These are phyloP conservation scores for Boletus coccyginus DNA, from an alignment of 768 basidiomycete genomes.

Conservation along the genomic window DNA sequence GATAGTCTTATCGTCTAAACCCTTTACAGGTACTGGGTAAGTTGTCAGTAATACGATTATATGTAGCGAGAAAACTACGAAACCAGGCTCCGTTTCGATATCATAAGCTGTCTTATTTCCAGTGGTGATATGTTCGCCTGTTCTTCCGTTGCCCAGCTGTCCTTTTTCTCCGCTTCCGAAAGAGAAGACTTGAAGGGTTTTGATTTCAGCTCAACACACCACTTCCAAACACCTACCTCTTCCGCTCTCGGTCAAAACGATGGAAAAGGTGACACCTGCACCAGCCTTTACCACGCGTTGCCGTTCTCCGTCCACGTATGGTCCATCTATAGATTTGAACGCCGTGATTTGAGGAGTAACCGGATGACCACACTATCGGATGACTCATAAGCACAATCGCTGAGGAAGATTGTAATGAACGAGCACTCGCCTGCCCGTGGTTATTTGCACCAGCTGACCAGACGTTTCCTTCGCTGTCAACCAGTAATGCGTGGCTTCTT, in stretches of 20 bases:
- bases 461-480: constrained; percentile 75
- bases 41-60: constrained; percentile 3
- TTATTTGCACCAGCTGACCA: constrained; percentile 86
- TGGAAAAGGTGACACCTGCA: constrained; percentile 81
- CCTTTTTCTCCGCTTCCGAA: constrained; percentile 93
- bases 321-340: constrained; percentile 64
- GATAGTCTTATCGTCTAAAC: constrained; percentile 74
- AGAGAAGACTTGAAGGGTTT: constrained; percentile 60
- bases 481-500: constrained; percentile 76
- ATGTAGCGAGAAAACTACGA: constrained; percentile 19
- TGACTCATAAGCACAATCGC: not conserved
- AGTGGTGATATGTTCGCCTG: constrained; percentile 86
- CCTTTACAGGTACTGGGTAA: constrained; percentile 64
- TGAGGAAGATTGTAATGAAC: not conserved
- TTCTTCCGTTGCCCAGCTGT: constrained; percentile 89
- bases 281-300: constrained; percentile 71
- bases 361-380: constrained; percentile 65
- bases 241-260: constrained; percentile 80
- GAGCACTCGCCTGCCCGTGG: constrained; percentile 65
- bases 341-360: constrained; percentile 59
- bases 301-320: constrained; percentile 53
- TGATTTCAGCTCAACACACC: not conserved
- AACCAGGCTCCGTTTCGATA: constrained; percentile 68
- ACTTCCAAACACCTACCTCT: constrained; percentile 48
- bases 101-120: constrained; percentile 85